These are phyloP conservation scores for Phytophthora pistaciae DNA, from an alignment of 352 stramenopile species.

Conservation along the genomic window DNA sequence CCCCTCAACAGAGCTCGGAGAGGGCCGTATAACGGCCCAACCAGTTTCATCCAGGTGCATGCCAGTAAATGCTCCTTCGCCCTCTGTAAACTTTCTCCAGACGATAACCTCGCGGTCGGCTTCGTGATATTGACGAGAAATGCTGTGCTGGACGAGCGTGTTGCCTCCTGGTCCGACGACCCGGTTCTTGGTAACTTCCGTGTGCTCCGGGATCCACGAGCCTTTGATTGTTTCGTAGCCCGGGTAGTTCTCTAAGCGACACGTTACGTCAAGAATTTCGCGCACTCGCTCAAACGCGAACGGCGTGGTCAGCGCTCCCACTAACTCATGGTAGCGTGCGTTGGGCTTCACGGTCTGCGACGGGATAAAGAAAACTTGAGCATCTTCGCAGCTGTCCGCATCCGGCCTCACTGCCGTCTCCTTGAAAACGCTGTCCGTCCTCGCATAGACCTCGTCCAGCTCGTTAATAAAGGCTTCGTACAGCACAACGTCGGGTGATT, in stretches of 20 bases:
- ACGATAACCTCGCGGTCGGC: constrained; percentile 55
- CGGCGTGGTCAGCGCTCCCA: neutral
- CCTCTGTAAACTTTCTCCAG: constrained; percentile 55
- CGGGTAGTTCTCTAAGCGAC: constrained; percentile 16
- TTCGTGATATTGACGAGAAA: constrained; percentile 56
- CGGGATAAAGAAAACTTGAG: neutral
- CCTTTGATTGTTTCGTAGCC: constrained; percentile 23
- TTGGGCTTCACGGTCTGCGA: neutral
- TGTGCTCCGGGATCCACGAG: constrained; percentile 26
- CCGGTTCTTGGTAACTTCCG: constrained; percentile 32
- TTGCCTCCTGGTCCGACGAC: neutral
- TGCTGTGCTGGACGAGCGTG: constrained; percentile 21
- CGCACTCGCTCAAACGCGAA: constrained; percentile 29
- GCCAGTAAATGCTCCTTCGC: constrained; percentile 40
- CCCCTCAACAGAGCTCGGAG: constrained; percentile 1
- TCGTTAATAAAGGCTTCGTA: constrained; percentile 35
- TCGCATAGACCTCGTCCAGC: constrained; percentile 35
- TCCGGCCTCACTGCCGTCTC: neutral
- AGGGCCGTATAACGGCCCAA: constrained; percentile 47
- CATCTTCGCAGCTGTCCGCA: neutral
- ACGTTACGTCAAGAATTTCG: neutral
- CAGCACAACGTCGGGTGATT: constrained; percentile 23
- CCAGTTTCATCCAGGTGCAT: constrained; percentile 69
- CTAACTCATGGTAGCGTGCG: neutral
- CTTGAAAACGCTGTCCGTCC: constrained; percentile 29